phyloP scores from a whole-genome alignment of 805 yeast genomes.

The Myxozyma monticola region DNA sequence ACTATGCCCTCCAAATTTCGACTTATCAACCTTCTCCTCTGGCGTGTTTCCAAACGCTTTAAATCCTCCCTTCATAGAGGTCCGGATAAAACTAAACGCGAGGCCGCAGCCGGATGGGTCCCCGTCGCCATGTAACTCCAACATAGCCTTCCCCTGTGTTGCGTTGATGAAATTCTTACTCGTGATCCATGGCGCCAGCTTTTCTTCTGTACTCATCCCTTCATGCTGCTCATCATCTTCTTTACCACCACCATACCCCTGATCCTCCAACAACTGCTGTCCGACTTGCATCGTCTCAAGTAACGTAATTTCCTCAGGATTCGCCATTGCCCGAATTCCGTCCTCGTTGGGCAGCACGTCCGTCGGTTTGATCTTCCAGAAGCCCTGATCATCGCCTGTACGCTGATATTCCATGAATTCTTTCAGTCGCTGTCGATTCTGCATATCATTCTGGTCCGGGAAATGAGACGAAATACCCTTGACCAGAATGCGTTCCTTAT shows the following conservation, averaged over 20 bases:
- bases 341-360: conserved; percentile 74
- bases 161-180: conserved; percentile 88
- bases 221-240: conserved; percentile 46
- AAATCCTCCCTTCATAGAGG: conserved; percentile 96
- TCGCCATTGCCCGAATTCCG: conserved; percentile 73
- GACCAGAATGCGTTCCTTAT: conserved; percentile 72
- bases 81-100: conserved; percentile 81
- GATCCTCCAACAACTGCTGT: conserved; percentile 83
- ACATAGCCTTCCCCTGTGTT: conserved; percentile 95
- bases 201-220: conserved; percentile 68
- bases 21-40: conserved; percentile 44
- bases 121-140: conserved; percentile 90
- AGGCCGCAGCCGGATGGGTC: conserved; percentile 92
- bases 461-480: conserved; percentile 88
- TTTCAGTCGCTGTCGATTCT: conserved; percentile 88
- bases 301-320: conserved; percentile 87
- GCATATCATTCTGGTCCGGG: conserved; percentile 97
- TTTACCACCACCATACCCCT: conserved; percentile 52
- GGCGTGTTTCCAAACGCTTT: conserved; percentile 44
- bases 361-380: conserved; percentile 79
- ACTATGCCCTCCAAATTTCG: conserved; percentile 61
- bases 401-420: conserved; percentile 98
- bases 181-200: conserved; percentile 91
- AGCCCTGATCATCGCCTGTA: conserved; percentile 90
- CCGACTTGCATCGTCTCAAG: conserved; percentile 92